These are phyloP conservation scores for Biscogniauxia mediterranea DNA, from an alignment of 2,329 filamentous ascomycete genomes.

Conservation along the genomic window DNA sequence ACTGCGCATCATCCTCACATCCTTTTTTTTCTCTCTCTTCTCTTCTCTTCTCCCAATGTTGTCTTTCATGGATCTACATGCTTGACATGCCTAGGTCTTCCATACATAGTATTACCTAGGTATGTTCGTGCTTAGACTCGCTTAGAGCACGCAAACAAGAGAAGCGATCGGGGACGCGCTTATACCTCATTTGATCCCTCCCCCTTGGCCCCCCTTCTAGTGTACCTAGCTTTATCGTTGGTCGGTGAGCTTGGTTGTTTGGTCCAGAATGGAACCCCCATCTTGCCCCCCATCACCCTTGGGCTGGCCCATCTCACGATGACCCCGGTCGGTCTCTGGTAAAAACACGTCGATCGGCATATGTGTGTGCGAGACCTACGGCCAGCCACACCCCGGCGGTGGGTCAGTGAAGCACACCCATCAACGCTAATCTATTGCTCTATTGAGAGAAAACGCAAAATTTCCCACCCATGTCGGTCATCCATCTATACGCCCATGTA, in stretches of 20 bases:
- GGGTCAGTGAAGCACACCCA: not conserved
- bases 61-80: not conserved
- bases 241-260: not conserved
- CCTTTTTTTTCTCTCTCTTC: conserved; percentile 13
- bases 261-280: no score
- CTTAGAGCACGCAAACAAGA: no score
- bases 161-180: no score
- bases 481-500: not conserved
- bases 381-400: not conserved
- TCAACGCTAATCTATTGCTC: not conserved
- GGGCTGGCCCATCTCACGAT: not conserved
- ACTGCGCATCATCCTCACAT: conserved; percentile 22
- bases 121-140: not conserved
- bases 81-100: not conserved
- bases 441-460: not conserved
- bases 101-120: not conserved
- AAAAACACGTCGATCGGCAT: not conserved
- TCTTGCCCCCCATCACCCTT: no score
- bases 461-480: not conserved
- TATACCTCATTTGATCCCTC: no score
- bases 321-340: not conserved
- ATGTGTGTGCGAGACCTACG: not conserved
- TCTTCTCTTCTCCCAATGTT: not conserved
- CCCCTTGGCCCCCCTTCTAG: no score
- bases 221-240: no score